Conservation (phyloP, 2,329 filamentous ascomycete species). For the Biscogniauxia marginata region DNA sequence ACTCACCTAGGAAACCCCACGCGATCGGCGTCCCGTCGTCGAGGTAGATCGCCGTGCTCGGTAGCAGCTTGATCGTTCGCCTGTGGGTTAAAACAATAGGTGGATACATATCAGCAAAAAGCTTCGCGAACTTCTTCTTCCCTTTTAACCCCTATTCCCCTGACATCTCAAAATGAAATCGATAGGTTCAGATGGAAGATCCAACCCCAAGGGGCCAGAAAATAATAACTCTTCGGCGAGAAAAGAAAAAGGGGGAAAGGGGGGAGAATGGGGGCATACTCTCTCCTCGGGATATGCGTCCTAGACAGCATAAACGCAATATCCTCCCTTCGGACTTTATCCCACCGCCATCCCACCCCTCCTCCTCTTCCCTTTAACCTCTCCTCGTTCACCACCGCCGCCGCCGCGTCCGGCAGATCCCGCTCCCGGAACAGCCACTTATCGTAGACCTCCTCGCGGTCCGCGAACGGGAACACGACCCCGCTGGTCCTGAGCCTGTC, state of each 20-base stretch:
- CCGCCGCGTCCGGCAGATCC: conserved; percentile 38
- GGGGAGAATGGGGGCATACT: conserved; percentile 33
- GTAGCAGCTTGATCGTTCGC: conserved; percentile 43
- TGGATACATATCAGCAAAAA: neutral
- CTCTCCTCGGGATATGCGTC: conserved; percentile 55
- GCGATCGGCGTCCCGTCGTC: conserved; percentile 52
- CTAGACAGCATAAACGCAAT: conserved; percentile 53
- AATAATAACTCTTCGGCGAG: neutral
- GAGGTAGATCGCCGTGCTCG: conserved; percentile 46
- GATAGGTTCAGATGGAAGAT: too few relatives aligned
- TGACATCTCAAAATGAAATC: too few relatives aligned
- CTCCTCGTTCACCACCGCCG: neutral
- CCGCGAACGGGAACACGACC: conserved; percentile 26
- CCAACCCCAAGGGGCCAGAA: neutral
- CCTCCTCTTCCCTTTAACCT: neutral
- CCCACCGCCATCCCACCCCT: conserved; percentile 53
- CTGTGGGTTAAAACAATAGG: conserved; percentile 24
- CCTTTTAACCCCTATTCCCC: too few relatives aligned
- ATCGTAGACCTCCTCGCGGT: conserved; percentile 43
- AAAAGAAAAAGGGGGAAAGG: neutral
- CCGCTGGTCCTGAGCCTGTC: conserved; percentile 29
- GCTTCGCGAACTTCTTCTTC: too few relatives aligned
- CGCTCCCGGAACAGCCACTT: conserved; percentile 59
- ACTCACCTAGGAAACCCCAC: conserved; percentile 60
- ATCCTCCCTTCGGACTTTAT: conserved; percentile 48